phyloP scores from a whole-genome alignment of 1,284 basidiomycete genomes.

The Rhodotorula sp. region DNA sequence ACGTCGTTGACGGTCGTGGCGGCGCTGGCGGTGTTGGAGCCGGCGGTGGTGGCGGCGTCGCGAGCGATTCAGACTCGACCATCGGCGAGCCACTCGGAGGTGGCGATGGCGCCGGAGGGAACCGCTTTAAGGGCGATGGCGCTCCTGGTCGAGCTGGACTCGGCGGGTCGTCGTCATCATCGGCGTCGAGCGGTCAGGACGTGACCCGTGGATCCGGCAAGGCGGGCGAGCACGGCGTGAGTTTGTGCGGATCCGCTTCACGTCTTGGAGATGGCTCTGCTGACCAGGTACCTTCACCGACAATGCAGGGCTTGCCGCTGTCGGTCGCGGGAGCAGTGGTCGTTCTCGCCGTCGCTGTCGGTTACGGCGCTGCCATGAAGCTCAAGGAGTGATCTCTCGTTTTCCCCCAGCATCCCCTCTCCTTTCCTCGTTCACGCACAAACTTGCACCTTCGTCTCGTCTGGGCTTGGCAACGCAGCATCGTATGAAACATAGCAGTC shows the following conservation, averaged over 20 bases:
- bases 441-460: background rate
- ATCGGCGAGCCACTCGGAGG: slow-evolving; percentile 16
- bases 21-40: no score
- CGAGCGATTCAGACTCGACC: slow-evolving; percentile 37
- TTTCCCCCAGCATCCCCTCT: background rate
- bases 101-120: background rate
- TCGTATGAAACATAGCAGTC: no score
- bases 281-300: background rate
- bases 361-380: slow-evolving; percentile 44
- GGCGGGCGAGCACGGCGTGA: background rate
- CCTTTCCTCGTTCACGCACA: background rate
- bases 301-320: slow-evolving; percentile 31
- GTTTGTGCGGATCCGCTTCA: background rate
- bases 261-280: background rate
- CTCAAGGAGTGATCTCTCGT: slow-evolving; percentile 26
- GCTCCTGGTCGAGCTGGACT: background rate
- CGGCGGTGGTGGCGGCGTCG: background rate
- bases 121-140: no score
- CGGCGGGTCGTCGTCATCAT: no score
- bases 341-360: slow-evolving; percentile 47
- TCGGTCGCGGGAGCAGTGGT: slow-evolving; percentile 45
- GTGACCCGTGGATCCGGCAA: background rate
- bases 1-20: background rate
- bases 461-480: background rate
- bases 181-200: background rate